Evolutionary conservation across 2,329 filamentous ascomycete genomes (phyloP), one percentile per base, ranked within the genome.

Genomic region (Cytospora chrysosperma): DNA sequence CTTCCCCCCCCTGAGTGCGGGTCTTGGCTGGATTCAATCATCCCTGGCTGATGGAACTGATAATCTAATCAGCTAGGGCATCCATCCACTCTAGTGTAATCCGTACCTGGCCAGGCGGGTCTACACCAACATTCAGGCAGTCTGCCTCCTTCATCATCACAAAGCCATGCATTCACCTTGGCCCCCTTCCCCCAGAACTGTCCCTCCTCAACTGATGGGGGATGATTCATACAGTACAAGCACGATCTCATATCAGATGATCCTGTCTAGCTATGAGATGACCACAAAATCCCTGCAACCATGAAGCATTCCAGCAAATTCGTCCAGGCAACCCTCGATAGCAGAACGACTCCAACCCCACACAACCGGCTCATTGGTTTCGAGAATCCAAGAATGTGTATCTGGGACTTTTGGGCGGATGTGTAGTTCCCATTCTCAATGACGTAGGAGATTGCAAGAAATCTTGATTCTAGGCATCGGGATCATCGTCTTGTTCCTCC

Each of bases 381-480:
- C 10, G 15, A 37, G 17, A 2, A 2, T 10, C 17, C 15, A 40
- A 1, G 15, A 40, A 40, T n/a, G n/a, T n/a, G n/a, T n/a, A n/a
- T n/a, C n/a, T n/a, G n/a, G n/a, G n/a, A n/a, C n/a, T n/a, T n/a
- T n/a, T n/a, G n/a, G n/a, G n/a, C n/a, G n/a, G 37, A 43, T 43
- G 19, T n/a, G 9, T 9, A 17, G 9, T 21, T 47, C n/a, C n/a
- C 21, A 24, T n/a, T n/a, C 21, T 27, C 15, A 37, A 30, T 30
- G n/a, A 27, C 28, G 10, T n/a, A 27, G 15, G 15, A 8, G 21
- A 27, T 10, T 15, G 17, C 7, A 8, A 24, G 21, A 43, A 9
- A 49, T 26, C 47, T 19, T 34, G 10, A 27, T 19, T 19, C 69
- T 59, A 72, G 6, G 66, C 19, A 60, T 73, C 71, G 26, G 67